phyloP scores from a whole-genome alignment of 495 filamentous ascomycete genomes.

The Pyronema domesticum region DNA sequence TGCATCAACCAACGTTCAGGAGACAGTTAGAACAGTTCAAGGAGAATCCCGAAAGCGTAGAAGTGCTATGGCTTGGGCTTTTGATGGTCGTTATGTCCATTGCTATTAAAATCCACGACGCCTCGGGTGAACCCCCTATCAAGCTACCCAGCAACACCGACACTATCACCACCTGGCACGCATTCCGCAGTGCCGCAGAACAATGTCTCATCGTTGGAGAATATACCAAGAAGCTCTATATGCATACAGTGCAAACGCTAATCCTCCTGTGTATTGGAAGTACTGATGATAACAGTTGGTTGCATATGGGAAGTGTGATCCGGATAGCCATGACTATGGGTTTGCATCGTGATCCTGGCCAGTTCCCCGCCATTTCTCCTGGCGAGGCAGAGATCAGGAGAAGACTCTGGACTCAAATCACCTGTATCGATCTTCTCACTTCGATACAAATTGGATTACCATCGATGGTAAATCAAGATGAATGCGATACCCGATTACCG shows the following conservation, averaged over 20 bases:
- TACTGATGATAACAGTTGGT: constrained; percentile 62
- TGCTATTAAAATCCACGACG: constrained; percentile 78
- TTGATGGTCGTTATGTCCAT: constrained; percentile 76
- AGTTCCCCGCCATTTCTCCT: constrained; percentile 58
- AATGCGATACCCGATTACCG: constrained; percentile 73
- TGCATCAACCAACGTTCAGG: constrained; percentile 76
- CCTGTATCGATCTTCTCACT: constrained; percentile 65
- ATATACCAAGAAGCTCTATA: constrained; percentile 64
- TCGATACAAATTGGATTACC: constrained; percentile 84
- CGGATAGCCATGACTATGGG: constrained; percentile 87
- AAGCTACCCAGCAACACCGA: constrained; percentile 59
- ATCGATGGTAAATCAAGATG: constrained; percentile 64
- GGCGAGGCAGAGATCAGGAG: constrained; percentile 87
- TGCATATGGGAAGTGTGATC: constrained; percentile 62
- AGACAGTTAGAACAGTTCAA: constrained; percentile 75
- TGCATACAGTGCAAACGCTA: constrained; percentile 73
- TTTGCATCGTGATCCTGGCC: constrained; percentile 78
- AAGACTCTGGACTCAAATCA: constrained; percentile 71
- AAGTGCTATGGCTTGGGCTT: constrained; percentile 76
- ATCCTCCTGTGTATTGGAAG: constrained; percentile 68
- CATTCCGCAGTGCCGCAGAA: constrained; percentile 64
- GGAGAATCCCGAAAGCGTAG: constrained; percentile 62
- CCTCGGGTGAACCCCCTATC: constrained; percentile 77
- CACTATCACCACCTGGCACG: constrained; percentile 55
- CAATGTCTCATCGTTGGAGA: constrained; percentile 77